Evolutionary conservation across 305 asterid species (phyloP).

Genomic region (Solanum chacoense): DNA sequence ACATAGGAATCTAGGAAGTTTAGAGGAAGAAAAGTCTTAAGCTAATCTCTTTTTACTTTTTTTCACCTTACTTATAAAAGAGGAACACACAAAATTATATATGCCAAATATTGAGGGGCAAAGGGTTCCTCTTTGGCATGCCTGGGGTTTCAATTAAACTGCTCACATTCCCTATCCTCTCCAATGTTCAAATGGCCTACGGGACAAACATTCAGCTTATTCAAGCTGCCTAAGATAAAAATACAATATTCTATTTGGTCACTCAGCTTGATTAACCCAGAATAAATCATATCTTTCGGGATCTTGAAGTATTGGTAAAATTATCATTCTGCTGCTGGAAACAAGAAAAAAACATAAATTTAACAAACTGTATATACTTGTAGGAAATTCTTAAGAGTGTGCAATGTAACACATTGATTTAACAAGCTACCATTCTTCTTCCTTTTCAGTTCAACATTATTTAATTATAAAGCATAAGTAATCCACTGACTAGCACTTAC

Average conservation of each 20-base stretch:
- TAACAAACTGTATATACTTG: not conserved
- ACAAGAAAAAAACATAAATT: not conserved
- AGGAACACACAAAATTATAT: not conserved
- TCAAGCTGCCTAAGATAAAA: not conserved
- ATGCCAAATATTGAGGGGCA: not conserved
- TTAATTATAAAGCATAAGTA: not conserved
- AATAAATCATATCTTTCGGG: not conserved
- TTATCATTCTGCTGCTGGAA: not conserved
- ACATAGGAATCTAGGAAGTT: not conserved
- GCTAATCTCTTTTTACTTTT: not conserved
- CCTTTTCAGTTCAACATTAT: not conserved
- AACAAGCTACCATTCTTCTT: not conserved
- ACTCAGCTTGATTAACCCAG: not conserved
- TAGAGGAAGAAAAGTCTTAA: not conserved
- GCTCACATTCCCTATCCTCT: not conserved
- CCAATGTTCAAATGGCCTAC: not conserved
- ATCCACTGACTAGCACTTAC: not conserved
- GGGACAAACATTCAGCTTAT: not conserved
- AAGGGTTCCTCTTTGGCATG: not conserved
- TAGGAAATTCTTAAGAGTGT: not conserved
- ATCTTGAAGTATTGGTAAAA: not conserved
- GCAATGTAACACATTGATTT: not conserved
- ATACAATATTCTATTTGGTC: not conserved
- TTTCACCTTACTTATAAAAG: not conserved
- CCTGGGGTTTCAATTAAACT: not conserved